These are phyloP conservation scores for Trypanosoma melophagium DNA, from an alignment of 208 protist genomes.

Conservation along the genomic window DNA sequence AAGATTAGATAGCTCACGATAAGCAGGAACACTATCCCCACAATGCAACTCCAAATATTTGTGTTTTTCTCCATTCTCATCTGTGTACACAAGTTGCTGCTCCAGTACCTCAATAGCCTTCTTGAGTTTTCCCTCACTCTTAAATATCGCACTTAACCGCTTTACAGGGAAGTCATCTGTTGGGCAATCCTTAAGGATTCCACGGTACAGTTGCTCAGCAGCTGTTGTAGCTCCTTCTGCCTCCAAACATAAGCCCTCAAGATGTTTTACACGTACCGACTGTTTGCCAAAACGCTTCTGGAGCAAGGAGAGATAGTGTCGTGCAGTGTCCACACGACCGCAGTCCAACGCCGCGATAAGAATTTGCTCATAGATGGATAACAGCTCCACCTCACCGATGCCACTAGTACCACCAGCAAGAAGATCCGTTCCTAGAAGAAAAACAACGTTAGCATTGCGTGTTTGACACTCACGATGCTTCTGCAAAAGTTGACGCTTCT, in stretches of 20 bases:
- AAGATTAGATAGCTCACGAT: conserved; percentile 70
- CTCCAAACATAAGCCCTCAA: conserved; percentile 79
- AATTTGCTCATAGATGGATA: conserved; percentile 75
- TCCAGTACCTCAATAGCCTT: conserved; percentile 75
- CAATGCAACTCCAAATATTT: conserved; percentile 70
- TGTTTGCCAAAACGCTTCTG: conserved; percentile 75
- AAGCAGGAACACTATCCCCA: conserved; percentile 35
- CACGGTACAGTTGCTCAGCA: conserved; percentile 60
- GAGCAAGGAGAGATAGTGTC: conserved; percentile 62
- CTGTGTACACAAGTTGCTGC: conserved; percentile 60
- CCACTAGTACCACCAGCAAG: conserved; percentile 62
- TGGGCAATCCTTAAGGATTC: conserved; percentile 53
- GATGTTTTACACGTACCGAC: conserved; percentile 67
- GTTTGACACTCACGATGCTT: conserved; percentile 44
- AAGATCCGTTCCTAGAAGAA: conserved; percentile 74
- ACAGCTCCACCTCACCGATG: conserved; percentile 50
- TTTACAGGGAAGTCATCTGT: conserved; percentile 68
- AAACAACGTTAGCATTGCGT: conserved; percentile 64
- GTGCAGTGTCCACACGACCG: conserved; percentile 55
- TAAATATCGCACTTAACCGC: conserved; percentile 69
- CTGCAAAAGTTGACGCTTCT: conserved; percentile 67
- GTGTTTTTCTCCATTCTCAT: conserved; percentile 67
- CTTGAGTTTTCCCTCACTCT: conserved; percentile 65
- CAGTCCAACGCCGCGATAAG: conserved; percentile 80
- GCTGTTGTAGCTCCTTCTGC: conserved; percentile 56